Evolutionary conservation across 2,329 filamentous ascomycete species (phyloP), one percentile per base, ranked within the genome.

Genomic region (Fusarium penzigii): DNA sequence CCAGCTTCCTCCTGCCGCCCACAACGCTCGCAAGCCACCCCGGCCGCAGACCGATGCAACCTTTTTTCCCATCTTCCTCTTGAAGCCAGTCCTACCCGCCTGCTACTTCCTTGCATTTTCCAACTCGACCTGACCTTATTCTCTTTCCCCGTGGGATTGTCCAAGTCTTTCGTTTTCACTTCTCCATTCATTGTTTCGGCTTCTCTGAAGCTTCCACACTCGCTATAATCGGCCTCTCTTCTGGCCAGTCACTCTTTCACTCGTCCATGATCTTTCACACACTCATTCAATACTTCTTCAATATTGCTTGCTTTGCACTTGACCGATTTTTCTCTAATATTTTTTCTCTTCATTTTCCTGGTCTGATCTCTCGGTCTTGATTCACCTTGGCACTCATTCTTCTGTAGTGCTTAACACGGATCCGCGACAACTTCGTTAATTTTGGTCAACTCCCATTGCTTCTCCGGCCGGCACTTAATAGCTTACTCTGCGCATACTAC

Each of bases 191-290:
- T 52, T 45, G 56, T 56, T 64, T 62, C 54, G 52, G 45, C 41
- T 52, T 54, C 48, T 53, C 59, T 49, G 55, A 60, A 53, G 51
- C 50, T 58, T 51, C 55, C 53, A 58, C 62, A 57, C 60, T 61
- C 61, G 51, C 62, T 63, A 53, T 65, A 62, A 64, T 65, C 62
- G 55, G 61, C 53, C 61, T 52, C 55, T 57, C 53, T 59, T 52
- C 55, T 57, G 55, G 61, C 63, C 62, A 65, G 61, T 62, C 62
- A 53, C 55, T 65, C 63, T 49, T 58, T 65, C 55, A 64, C 48
- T 49, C 55, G 40, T 49, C 53, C 57, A 48, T 48, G 20, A 25
- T 56, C 55, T 52, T 59, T 58, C 52, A 53, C 62, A 57, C 57
- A 61, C 54, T 60, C 56, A 39, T 65, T 63, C 29, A 25, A 25